phyloP scores from a whole-genome alignment of 805 yeast species.

The Spathaspora girioi region DNA sequence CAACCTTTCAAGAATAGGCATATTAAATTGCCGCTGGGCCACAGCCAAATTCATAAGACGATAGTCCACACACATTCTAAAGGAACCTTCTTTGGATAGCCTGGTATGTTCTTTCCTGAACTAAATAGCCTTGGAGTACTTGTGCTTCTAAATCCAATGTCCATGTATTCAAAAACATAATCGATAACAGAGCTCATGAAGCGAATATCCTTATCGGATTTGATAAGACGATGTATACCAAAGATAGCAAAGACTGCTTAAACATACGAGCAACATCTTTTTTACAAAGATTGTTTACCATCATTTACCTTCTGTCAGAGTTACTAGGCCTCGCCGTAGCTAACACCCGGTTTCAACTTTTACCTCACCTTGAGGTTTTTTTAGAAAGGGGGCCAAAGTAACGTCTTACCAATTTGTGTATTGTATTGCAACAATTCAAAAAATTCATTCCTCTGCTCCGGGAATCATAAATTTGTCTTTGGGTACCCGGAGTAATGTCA shows the following conservation, averaged over 20 bases:
- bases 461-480: too few relatives aligned
- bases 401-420: too few relatives aligned
- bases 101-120: too few relatives aligned
- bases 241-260: neutral
- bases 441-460: too few relatives aligned
- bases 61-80: constrained; percentile 2
- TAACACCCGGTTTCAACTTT: too few relatives aligned
- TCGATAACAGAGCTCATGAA: neutral
- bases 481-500: too few relatives aligned
- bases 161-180: neutral
- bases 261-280: neutral
- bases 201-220: constrained; percentile 2
- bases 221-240: neutral
- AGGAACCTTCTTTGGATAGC: constrained; percentile 1
- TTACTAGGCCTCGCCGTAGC: too few relatives aligned
- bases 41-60: neutral
- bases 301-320: too few relatives aligned
- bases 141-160: neutral
- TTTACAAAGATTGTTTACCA: too few relatives aligned
- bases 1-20: neutral
- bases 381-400: too few relatives aligned
- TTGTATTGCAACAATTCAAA: too few relatives aligned
- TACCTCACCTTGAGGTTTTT: too few relatives aligned
- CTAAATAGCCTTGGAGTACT: neutral
- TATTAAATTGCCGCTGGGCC: neutral